A percentile compares a stretch with the other conserved stretches of the same genome.
These are phyloP conservation scores for Gonium pectorale DNA, from an alignment of 139 green algal species.

Conservation along the genomic window DNA sequence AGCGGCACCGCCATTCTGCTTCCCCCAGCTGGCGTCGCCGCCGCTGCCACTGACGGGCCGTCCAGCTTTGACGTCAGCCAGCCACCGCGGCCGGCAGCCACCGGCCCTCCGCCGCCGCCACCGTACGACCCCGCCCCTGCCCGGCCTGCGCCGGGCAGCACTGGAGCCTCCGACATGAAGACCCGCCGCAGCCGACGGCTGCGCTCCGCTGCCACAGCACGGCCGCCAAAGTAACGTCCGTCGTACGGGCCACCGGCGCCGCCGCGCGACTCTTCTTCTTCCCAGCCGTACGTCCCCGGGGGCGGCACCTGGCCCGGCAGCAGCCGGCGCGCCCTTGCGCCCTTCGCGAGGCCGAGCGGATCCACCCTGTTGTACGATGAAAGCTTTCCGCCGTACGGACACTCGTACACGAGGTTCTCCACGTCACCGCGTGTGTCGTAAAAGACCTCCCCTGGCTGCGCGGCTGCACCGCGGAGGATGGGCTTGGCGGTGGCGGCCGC, in stretches of 20 bases:
- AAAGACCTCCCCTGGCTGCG: slow-evolving; percentile 24
- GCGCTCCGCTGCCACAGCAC: background rate
- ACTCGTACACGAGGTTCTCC: slow-evolving; percentile 75
- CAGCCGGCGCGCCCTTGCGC: background rate
- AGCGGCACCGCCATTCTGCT: slow-evolving; percentile 42
- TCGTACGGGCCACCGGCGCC: no score
- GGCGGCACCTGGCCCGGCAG: slow-evolving; percentile 13
- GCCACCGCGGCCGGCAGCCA: background rate
- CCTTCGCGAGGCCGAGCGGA: slow-evolving; percentile 56
- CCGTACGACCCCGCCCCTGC: background rate
- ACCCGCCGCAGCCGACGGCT: slow-evolving; percentile 9
- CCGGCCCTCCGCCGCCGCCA: background rate
- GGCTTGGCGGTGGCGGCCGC: background rate
- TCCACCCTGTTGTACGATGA: slow-evolving; percentile 68
- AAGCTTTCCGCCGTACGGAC: slow-evolving; percentile 71
- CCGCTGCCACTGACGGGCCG: background rate
- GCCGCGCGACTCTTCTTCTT: slow-evolving; percentile 1
- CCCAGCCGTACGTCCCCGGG: background rate
- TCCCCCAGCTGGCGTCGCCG: background rate
- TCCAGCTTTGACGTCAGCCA: background rate
- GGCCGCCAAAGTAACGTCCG: slow-evolving; percentile 12
- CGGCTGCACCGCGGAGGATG: background rate
- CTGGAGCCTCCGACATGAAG: background rate
- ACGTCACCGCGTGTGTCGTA: slow-evolving; percentile 67
- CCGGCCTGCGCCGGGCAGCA: background rate